Evolutionary conservation across 2,329 filamentous ascomycete genomes (phyloP).

Genomic region (Colletotrichum higginsianum): DNA sequence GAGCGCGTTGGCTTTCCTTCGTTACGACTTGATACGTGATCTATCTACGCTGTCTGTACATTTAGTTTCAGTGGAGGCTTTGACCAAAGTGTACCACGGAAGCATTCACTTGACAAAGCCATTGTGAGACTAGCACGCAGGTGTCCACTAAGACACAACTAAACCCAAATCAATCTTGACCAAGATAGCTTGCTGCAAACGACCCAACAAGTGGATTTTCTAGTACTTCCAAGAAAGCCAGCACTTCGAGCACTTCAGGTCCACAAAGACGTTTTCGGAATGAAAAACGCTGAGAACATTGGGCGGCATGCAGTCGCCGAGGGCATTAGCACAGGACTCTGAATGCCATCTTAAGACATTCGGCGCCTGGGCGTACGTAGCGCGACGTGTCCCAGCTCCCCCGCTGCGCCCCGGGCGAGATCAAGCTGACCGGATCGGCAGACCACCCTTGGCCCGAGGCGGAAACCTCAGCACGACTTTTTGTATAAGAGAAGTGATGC

Average conservation of each 20-base stretch:
- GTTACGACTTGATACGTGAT: too few relatives aligned
- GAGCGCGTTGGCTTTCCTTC: too few relatives aligned
- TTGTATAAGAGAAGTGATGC: not conserved
- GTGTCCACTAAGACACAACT: not conserved
- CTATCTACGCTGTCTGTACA: too few relatives aligned
- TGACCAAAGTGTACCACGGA: not conserved
- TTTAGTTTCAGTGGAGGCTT: not conserved
- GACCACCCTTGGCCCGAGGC: not conserved
- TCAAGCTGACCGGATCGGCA: conserved; percentile 1
- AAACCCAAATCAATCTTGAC: not conserved
- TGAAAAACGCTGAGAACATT: too few relatives aligned
- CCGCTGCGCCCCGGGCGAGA: not conserved
- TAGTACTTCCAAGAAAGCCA: not conserved
- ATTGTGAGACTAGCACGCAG: not conserved
- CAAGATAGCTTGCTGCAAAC: not conserved
- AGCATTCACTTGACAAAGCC: not conserved
- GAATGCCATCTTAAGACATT: conserved; percentile 17
- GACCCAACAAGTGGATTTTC: not conserved
- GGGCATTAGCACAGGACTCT: not conserved
- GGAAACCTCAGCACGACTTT: not conserved
- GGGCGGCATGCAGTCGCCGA: not conserved
- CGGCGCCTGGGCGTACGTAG: conserved; percentile 13
- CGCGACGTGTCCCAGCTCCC: not conserved
- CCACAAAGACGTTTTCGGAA: not conserved
- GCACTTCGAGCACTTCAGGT: too few relatives aligned